Evolutionary conservation across 306 rosid genomes (phyloP).

Genomic region (Cicer arietinum): DNA sequence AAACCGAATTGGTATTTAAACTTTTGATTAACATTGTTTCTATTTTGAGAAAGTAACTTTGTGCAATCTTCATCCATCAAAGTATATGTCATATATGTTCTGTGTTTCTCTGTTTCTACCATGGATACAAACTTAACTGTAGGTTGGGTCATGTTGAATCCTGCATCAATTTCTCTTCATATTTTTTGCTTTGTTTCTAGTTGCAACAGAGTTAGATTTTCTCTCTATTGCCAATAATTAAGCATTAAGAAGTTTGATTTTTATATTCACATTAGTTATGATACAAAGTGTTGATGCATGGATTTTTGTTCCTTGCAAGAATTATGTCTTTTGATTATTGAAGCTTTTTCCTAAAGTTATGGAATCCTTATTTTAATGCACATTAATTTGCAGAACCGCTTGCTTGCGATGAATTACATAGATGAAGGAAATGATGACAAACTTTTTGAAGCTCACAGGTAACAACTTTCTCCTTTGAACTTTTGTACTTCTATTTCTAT

Average conservation of each 20-base stretch:
- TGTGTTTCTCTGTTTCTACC: background rate
- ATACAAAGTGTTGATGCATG: background rate
- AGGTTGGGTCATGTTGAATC: background rate
- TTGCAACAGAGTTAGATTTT: background rate
- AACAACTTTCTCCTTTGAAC: slow-evolving; percentile 39
- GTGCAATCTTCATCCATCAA: slow-evolving; percentile 1
- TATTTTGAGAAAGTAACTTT: background rate
- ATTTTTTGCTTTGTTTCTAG: background rate
- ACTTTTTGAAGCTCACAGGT: slow-evolving; percentile 94
- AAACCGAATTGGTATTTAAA: slow-evolving; percentile 9
- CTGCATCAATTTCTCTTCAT: background rate
- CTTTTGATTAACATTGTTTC: background rate
- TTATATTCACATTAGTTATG: background rate
- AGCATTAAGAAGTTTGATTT: background rate
- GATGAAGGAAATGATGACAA: slow-evolving; percentile 85
- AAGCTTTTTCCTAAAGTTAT: background rate
- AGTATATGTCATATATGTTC: background rate
- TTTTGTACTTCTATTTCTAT: slow-evolving; percentile 18
- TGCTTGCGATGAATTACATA: slow-evolving; percentile 92
- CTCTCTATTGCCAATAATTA: slow-evolving; percentile 1
- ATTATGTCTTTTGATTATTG: slow-evolving; percentile 10
- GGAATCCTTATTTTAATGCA: slow-evolving; percentile 26
- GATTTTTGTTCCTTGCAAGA: background rate
- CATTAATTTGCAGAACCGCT: slow-evolving; percentile 70
- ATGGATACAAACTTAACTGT: background rate